Conservation (phyloP, 106 monocot genomes). For the Apostasia ramifera region DNA sequence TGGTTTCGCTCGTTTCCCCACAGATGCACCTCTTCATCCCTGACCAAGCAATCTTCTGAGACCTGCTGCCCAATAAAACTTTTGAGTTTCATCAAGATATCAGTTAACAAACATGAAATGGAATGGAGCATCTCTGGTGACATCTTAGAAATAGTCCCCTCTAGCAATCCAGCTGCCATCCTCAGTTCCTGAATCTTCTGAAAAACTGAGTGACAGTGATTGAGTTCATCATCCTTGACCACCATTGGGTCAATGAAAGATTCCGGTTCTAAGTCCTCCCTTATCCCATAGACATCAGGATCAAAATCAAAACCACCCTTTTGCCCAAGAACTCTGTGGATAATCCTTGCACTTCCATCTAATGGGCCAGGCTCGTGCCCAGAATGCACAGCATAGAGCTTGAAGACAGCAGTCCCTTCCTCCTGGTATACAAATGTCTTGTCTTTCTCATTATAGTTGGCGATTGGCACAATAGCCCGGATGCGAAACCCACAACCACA, state of each 20-base stretch:
- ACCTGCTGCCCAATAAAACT: conserved; percentile 28
- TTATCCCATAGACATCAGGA: conserved; percentile 63
- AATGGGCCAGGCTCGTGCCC: conserved; percentile 93
- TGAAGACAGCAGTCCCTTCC: conserved; percentile 94
- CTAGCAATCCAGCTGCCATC: conserved; percentile 38
- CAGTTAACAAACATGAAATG: conserved; percentile 35
- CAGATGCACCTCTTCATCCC: conserved; percentile 45
- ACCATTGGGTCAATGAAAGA: conserved; percentile 37
- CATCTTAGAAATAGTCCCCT: conserved; percentile 64
- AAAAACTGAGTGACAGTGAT: conserved; percentile 35
- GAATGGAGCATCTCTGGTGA: conserved; percentile 32
- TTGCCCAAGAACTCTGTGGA: conserved; percentile 73
- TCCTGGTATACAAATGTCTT: conserved; percentile 94
- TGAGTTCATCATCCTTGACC: conserved; percentile 28
- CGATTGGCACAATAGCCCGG: conserved; percentile 87
- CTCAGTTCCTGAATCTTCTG: conserved; percentile 71
- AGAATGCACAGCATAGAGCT: conserved; percentile 89
- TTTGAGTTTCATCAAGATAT: conserved; percentile 61
- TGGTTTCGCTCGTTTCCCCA: conserved; percentile 46
- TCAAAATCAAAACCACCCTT: conserved; percentile 69
- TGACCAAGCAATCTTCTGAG: conserved; percentile 29
- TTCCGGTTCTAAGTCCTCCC: conserved; percentile 63
- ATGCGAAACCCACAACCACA: conserved; percentile 97
- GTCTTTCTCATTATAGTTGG: conserved; percentile 96
- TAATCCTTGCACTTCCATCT: conserved; percentile 95